Evolutionary conservation across 306 rosid genomes (phyloP), one percentile per base, ranked within the genome.

Genomic region (Macrotyloma uniflorum): DNA sequence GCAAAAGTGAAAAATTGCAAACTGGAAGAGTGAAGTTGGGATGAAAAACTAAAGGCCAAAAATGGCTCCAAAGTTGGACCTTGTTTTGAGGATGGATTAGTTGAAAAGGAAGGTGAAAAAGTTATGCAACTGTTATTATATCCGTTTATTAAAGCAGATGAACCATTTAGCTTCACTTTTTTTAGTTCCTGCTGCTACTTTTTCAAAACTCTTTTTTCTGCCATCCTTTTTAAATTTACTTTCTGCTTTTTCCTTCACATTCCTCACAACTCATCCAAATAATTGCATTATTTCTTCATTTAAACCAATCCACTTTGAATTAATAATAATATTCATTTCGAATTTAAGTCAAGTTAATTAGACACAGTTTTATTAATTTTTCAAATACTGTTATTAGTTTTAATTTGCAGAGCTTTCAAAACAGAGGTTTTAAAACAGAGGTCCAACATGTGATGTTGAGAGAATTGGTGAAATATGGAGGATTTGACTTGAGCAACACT

Each of bases 131-230:
- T 22, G 14, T 63, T 42, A 40, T 69, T 46, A 54, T 72, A 49
- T 19, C 53, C 42, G 36, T 82, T 82, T 77, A 57, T 15, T 18
- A 36, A 71, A 55, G 55, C 11, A 43, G 70, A 57, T 45, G 49
- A 76, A 67, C 76, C 67, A 43, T 38, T 72, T 77, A 26, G 42
- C 53, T 70, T 82, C 61, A 69, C 81, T 70, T 69, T 47, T 70
- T 40, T 67, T 54, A 9, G 18, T 23, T 59, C 19, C 61, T 22
- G 75, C 76, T 5, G 5, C 78, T 28, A 42, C 79, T 65, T 80
- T 72, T 65, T n/a, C 49, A 73, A 72, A 79, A 76, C 61, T 65
- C 32, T 0, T 38, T 66, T 40, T 65, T 19, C 3, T 2, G 16
- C 8, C 4, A 35, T 11, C 32, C 33, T 40, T 38, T 65, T 66